phyloP scores from a whole-genome alignment of 176 grass and related monocot genomes.

The Juncus effusus region DNA sequence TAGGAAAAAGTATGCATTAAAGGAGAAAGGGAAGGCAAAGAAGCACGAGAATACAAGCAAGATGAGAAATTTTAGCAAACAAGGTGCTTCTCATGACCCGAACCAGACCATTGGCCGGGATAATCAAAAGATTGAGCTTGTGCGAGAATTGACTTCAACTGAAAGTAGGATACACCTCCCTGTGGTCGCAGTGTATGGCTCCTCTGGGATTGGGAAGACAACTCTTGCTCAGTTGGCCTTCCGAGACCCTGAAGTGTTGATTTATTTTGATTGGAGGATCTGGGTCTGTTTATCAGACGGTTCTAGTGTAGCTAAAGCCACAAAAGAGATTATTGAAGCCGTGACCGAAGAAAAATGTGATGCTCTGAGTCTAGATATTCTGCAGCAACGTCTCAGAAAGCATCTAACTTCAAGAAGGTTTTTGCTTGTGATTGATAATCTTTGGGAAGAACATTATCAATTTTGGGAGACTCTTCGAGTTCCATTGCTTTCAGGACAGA shows the following conservation, averaged over 20 bases:
- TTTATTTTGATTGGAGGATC: slow-evolving; percentile 21
- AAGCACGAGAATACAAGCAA: neutral
- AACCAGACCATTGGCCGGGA: slow-evolving; percentile 2
- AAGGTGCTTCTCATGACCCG: neutral
- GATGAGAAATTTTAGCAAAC: neutral
- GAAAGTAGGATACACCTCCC: neutral
- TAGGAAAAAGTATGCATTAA: too few species aligned
- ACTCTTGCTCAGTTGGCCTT: slow-evolving; percentile 26
- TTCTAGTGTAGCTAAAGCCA: slow-evolving; percentile 23
- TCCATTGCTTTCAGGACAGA: slow-evolving; percentile 28
- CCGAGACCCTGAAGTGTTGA: slow-evolving; percentile 6
- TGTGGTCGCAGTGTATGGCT: slow-evolving; percentile 31
- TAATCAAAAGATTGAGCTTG: slow-evolving; percentile 8
- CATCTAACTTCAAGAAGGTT: slow-evolving; percentile 18
- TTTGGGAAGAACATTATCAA: slow-evolving; percentile 24
- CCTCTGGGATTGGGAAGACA: slow-evolving; percentile 45
- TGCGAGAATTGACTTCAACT: neutral
- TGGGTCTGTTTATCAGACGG: slow-evolving; percentile 37
- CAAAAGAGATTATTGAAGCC: slow-evolving; percentile 33
- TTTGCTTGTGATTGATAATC: slow-evolving; percentile 42
- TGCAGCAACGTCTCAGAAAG: slow-evolving; percentile 30
- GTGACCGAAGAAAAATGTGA: slow-evolving; percentile 13
- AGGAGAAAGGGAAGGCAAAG: slow-evolving; percentile 1
- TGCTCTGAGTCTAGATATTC: slow-evolving; percentile 13
- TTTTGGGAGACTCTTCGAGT: slow-evolving; percentile 32